A percentile compares a stretch with the other conserved stretches of the same genome.
These are phyloP conservation scores for Santalum album DNA, from an alignment of 164 flowering plant species.

Conservation along the genomic window DNA sequence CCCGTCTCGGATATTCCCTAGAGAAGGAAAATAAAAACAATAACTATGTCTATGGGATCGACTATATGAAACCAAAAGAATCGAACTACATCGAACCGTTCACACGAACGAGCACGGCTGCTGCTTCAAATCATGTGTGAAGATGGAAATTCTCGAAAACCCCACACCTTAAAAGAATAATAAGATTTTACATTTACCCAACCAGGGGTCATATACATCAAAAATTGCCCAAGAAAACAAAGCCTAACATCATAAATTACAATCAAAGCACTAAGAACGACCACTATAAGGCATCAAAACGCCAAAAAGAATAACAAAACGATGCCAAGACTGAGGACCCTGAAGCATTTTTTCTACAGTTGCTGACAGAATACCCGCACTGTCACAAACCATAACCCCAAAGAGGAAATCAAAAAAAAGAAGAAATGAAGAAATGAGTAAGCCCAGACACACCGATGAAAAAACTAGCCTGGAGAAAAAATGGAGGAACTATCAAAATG, in stretches of 20 bases:
- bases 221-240: neutral
- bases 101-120: no score
- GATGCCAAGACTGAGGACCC: neutral
- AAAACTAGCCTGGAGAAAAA: slow-evolving; percentile 8
- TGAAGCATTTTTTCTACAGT: neutral
- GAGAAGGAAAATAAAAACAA: no score
- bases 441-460: slow-evolving; percentile 8
- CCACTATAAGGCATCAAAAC: no score
- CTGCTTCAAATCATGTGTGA: no score
- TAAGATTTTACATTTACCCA: neutral
- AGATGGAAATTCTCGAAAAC: no score
- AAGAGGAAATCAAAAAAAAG: neutral
- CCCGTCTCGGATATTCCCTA: no score
- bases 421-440: slow-evolving; percentile 9
- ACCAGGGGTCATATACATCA: neutral
- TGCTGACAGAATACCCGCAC: slow-evolving; percentile 3
- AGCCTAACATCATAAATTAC: slow-evolving; percentile 6
- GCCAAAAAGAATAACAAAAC: neutral
- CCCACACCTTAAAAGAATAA: neutral
- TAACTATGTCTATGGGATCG: no score
- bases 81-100: no score
- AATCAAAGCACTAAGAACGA: neutral
- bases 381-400: slow-evolving; percentile 1
- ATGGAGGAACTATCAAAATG: slow-evolving; percentile 5
- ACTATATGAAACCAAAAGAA: no score